Evolutionary conservation across 805 yeast species (phyloP).

Genomic region (Candida lessepsii): DNA sequence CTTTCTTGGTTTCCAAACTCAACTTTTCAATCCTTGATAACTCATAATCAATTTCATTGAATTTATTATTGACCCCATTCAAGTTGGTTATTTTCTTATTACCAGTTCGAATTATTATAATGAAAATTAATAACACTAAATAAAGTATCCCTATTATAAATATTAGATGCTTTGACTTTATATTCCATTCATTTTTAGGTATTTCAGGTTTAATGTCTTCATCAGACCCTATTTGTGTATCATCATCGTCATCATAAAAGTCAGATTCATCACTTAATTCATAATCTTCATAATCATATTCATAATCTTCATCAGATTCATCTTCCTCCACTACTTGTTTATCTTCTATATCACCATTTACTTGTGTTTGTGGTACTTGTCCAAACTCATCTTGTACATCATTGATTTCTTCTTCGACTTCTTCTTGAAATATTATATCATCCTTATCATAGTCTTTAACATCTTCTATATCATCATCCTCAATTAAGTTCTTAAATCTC

Average conservation of each 20-base stretch:
- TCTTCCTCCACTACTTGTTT: neutral
- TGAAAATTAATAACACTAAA: neutral
- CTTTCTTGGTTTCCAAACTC: conserved; percentile 3
- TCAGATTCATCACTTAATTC: neutral
- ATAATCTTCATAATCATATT: conserved; percentile 2
- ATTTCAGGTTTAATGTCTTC: neutral
- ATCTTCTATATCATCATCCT: conserved; percentile 14
- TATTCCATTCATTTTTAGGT: neutral
- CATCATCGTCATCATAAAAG: conserved; percentile 7
- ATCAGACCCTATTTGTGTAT: conserved; percentile 5
- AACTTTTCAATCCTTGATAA: conserved; percentile 2
- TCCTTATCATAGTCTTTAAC: neutral
- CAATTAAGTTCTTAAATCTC: conserved; percentile 1
- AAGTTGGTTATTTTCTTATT: conserved; percentile 10
- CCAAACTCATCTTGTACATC: conserved; percentile 8
- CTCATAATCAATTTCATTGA: conserved; percentile 15
- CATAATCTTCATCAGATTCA: conserved; percentile 1
- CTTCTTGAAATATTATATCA: neutral
- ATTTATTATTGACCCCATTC: conserved; percentile 16
- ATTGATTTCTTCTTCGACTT: neutral
- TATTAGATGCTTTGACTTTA: neutral
- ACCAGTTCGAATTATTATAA: neutral
- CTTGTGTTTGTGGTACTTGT: no score
- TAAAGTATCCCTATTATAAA: neutral
- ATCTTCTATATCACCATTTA: no score